Percentiles rank a stretch among this genome's conserved stretches.
Evolutionary conservation across 179 eudicot species (phyloP).

Genomic region (Spergularia azorica): DNA sequence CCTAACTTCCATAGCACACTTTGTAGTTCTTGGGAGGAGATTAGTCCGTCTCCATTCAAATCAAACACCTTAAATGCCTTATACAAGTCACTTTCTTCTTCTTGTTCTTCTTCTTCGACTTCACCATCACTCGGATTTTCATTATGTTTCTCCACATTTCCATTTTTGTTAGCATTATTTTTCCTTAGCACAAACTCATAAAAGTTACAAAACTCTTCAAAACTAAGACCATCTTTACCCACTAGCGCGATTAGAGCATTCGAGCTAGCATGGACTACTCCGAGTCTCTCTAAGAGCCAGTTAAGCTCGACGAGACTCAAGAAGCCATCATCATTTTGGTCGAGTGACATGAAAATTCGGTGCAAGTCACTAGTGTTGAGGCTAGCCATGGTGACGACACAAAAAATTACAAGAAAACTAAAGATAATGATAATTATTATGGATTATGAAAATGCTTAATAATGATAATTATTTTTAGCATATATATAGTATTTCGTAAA

Average conservation of each 20-base stretch:
- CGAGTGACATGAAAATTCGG: slow-evolving; percentile 56
- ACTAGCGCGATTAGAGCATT: slow-evolving; percentile 45
- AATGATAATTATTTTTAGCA: neutral
- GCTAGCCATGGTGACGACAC: slow-evolving; percentile 38
- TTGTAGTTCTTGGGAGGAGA: slow-evolving; percentile 63
- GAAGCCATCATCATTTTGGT: slow-evolving; percentile 52
- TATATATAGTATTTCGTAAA: neutral
- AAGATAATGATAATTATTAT: neutral
- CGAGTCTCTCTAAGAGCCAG: slow-evolving; percentile 47
- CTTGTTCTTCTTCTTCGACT: slow-evolving; percentile 26
- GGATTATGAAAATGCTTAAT: neutral
- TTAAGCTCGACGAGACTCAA: slow-evolving; percentile 55
- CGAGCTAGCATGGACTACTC: slow-evolving; percentile 28
- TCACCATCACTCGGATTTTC: neutral
- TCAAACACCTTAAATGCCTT: slow-evolving; percentile 76
- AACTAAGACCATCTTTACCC: slow-evolving; percentile 43
- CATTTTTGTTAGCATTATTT: neutral
- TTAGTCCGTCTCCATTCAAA: slow-evolving; percentile 61
- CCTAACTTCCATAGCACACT: slow-evolving; percentile 56
- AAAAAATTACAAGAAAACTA: no score
- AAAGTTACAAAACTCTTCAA: slow-evolving; percentile 52
- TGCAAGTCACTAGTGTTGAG: slow-evolving; percentile 42
- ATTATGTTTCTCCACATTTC: neutral
- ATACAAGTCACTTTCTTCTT: slow-evolving; percentile 42
- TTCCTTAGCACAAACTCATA: slow-evolving; percentile 33